Evolutionary conservation across 2,329 filamentous ascomycete species (phyloP).

Genomic region (Colletotrichum destructivum): DNA sequence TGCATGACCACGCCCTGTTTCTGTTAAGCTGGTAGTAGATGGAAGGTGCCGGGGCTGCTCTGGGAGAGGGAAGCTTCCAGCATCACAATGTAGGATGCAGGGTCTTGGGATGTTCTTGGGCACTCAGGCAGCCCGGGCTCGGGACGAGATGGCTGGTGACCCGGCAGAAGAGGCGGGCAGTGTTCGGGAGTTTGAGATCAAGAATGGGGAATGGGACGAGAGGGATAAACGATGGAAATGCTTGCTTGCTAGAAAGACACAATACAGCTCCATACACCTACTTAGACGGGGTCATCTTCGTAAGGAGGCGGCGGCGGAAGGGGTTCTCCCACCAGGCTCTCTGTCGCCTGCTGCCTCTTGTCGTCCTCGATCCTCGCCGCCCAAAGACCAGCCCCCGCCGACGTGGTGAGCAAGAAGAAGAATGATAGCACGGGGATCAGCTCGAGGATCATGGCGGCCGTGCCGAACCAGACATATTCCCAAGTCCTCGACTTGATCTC

Average conservation of each 20-base stretch:
- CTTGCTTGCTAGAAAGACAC: background rate
- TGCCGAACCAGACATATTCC: slow-evolving; percentile 96
- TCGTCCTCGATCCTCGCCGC: slow-evolving; percentile 82
- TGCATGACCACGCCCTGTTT: background rate
- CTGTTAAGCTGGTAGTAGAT: background rate
- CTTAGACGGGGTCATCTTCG: slow-evolving; percentile 54
- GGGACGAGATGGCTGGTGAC: no score
- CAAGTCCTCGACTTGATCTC: slow-evolving; percentile 78
- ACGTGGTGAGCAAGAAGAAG: slow-evolving; percentile 91
- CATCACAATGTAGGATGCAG: background rate
- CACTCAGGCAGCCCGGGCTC: background rate
- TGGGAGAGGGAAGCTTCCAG: background rate
- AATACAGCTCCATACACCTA: no score
- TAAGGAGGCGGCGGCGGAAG: slow-evolving; percentile 55
- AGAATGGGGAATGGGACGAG: background rate
- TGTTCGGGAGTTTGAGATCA: no score
- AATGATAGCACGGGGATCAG: slow-evolving; percentile 94
- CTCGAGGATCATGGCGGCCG: slow-evolving; percentile 85
- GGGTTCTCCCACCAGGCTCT: slow-evolving; percentile 44
- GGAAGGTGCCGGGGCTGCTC: background rate
- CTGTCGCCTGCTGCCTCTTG: slow-evolving; percentile 48
- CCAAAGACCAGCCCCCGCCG: slow-evolving; percentile 90
- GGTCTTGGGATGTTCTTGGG: background rate
- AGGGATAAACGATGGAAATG: background rate
- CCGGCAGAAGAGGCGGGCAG: background rate